Evolutionary conservation across 306 rosid genomes (phyloP).

Genomic region (Ochetophila trinervis): DNA sequence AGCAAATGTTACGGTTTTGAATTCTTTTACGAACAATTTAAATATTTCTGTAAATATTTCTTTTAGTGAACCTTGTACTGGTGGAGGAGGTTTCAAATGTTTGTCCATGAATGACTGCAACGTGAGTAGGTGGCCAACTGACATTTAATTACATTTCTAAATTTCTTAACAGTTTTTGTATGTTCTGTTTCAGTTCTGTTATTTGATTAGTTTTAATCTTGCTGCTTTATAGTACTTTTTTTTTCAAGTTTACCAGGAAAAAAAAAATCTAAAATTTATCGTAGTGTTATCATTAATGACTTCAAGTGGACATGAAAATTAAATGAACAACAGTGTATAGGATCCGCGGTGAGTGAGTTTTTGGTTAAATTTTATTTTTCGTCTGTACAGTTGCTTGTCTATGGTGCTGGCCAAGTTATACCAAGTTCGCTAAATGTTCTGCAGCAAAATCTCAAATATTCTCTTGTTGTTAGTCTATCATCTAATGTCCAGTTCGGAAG

Average conservation of each 20-base stretch:
- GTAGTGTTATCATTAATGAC: not conserved
- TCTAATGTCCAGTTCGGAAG: constrained; percentile 57
- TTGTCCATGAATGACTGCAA: constrained; percentile 74
- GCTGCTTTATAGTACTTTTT: constrained; percentile 1
- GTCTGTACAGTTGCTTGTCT: constrained; percentile 67
- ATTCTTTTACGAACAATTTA: constrained; percentile 54
- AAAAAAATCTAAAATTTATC: not conserved
- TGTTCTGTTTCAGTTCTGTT: not conserved
- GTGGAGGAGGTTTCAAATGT: constrained; percentile 70
- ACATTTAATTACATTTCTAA: not conserved
- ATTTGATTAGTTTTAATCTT: not conserved
- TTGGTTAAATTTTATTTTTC: not conserved
- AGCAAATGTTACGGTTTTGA: constrained; percentile 58
- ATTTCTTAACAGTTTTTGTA: not conserved
- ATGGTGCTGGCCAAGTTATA: constrained; percentile 83
- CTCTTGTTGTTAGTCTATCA: constrained; percentile 59
- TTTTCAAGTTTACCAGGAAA: not conserved
- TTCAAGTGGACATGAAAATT: not conserved
- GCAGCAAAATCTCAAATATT: constrained; percentile 60
- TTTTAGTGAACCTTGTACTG: constrained; percentile 69
- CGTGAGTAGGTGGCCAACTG: constrained; percentile 59
- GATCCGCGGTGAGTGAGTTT: too few species aligned
- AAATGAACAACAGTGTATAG: not conserved
- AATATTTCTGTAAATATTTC: constrained; percentile 75
- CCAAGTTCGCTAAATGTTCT: constrained; percentile 69